These are phyloP conservation scores for Russula emetica DNA, from an alignment of 768 basidiomycete genomes.

Conservation along the genomic window DNA sequence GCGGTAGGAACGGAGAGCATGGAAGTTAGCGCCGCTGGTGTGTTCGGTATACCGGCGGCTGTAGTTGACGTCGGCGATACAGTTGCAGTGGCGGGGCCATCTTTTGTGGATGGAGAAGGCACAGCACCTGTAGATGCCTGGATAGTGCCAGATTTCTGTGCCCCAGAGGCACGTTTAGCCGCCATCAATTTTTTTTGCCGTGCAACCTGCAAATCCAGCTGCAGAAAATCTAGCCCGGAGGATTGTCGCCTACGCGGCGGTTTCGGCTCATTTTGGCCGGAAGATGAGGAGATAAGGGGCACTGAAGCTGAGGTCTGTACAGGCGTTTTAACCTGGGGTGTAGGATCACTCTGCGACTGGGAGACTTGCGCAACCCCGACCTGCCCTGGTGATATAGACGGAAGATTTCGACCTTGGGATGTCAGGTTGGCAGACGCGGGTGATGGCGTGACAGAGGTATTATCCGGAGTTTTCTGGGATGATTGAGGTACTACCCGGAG, in stretches of 20 bases:
- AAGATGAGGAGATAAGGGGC: neutral
- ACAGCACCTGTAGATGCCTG: neutral
- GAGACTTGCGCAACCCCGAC: neutral
- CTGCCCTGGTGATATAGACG: neutral
- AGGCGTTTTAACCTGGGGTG: neutral
- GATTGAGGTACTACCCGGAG: neutral
- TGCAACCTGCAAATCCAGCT: conserved; percentile 15
- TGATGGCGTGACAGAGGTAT: neutral
- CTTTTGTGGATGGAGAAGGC: neutral
- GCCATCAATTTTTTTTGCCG: conserved; percentile 17
- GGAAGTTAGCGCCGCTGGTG: neutral
- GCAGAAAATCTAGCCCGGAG: conserved; percentile 18
- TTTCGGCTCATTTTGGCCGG: neutral
- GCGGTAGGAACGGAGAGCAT: neutral
- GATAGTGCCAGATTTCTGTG: neutral
- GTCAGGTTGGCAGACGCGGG: neutral
- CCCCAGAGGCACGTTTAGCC: neutral
- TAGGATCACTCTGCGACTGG: conserved; percentile 1
- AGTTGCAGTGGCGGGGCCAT: neutral
- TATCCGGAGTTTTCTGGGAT: neutral
- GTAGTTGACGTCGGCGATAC: neutral
- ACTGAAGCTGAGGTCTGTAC: neutral
- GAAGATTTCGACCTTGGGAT: neutral
- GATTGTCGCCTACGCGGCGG: conserved; percentile 10
- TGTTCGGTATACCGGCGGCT: neutral